Base-by-base conservation (phyloP, 768 basidiomycete species). In the Cantharellus anzutake region DNA sequence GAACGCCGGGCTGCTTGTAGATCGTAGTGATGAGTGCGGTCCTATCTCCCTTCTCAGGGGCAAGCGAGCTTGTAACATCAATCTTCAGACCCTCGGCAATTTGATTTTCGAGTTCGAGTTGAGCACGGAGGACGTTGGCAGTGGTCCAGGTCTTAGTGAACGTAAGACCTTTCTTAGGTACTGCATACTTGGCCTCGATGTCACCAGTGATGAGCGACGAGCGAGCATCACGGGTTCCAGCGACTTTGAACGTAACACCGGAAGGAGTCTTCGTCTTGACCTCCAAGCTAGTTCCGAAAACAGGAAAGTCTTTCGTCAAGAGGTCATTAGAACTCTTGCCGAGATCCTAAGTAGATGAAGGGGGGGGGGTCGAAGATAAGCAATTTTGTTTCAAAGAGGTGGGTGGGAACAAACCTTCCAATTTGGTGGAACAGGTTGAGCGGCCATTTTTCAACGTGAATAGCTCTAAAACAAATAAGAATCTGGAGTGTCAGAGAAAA, bases 321-420 rank as follows among this genome's bases (percentile, higher is more conserved):
- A 98, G 75, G 80, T 98, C 94, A 68, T 83, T 88, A 73, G 91
- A 89, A 65, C 91, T 92, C 81, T 97, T 98, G 73, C 94, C 94
- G 66, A 91, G 83, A 72, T 91, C 88, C 88, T 91, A 38, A 35
- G n/a, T 3, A 50, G 4, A 51, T 61, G 42, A 37, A 14, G 42
- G 52, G 62, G 44, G 37, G 3, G 35, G 38, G 29, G 41, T 14
- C 58, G n/a, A 58, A 38, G n/a, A 60, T 20, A 58, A 5, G 38
- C 41, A 51, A 16, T 34, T 29, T 34, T 16, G 62, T 29, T 48
- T 44, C 44, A n/a, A 4, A 16, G 52, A n/a, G 38, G 35, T 50
- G 38, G 14, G 52, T 29, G 51, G 42, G 16, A 42, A 16, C 38
- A 70, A 72, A 84, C 91, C 82, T 93, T 93, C 91, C 91, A 96